A percentile compares a stretch with the other conserved stretches of the same genome.
phyloP scores from a whole-genome alignment of 257 asterid species.

The Scutellaria barbata region DNA sequence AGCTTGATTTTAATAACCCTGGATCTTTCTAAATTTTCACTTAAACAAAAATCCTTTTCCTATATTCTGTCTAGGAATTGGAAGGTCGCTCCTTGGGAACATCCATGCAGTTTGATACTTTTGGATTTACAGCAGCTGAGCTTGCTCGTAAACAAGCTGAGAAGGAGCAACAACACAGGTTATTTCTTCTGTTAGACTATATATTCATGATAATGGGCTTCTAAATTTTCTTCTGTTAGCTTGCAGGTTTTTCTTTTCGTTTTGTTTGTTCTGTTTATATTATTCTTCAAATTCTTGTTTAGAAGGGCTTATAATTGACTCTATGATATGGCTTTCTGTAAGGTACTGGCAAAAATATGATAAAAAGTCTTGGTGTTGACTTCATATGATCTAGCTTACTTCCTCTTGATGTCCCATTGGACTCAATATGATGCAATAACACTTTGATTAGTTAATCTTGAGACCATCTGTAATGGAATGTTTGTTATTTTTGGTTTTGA shows the following conservation, averaged over 20 bases:
- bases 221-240: too few relatives aligned
- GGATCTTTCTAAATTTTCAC: not conserved
- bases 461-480: not conserved
- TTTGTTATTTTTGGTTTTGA: not conserved
- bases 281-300: slow-evolving; percentile 14
- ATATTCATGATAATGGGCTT: slow-evolving; percentile 15
- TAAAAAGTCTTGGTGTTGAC: slow-evolving; percentile 8
- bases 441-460: not conserved
- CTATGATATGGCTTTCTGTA: not conserved
- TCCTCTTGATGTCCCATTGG: not conserved
- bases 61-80: slow-evolving; percentile 60
- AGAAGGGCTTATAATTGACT: not conserved
- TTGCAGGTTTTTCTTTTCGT: too few relatives aligned
- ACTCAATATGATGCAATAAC: not conserved
- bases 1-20: slow-evolving; percentile 5
- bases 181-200: slow-evolving; percentile 35
- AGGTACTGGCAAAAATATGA: not conserved
- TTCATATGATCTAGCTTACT: slow-evolving; percentile 9
- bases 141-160: slow-evolving; percentile 86
- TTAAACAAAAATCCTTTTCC: too few relatives aligned
- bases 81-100: slow-evolving; percentile 75
- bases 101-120: slow-evolving; percentile 88
- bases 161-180: slow-evolving; percentile 86
- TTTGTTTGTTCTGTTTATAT: slow-evolving; percentile 1
- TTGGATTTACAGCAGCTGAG: slow-evolving; percentile 93